A percentile compares a stretch with the other conserved stretches of the same genome.
Evolutionary conservation across 202 grass and related monocot species (phyloP).

Genomic region (Setaria italica): DNA sequence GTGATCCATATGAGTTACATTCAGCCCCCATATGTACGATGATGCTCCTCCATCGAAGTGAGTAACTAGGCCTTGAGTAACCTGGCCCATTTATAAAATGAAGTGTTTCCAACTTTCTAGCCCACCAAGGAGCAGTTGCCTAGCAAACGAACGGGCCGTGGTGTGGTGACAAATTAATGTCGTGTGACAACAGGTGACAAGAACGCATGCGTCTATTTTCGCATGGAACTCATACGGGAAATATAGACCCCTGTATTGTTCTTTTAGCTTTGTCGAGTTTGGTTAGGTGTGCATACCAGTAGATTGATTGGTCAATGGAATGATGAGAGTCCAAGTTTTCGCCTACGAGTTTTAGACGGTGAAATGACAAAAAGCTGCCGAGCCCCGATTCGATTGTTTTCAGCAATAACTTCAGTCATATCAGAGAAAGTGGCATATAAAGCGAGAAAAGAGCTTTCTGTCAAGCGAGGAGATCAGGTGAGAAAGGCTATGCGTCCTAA

Average conservation of each 20-base stretch:
- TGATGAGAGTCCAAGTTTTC: background rate
- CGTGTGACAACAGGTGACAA: background rate
- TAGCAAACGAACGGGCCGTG: background rate
- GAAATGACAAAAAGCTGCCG: background rate
- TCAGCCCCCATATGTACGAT: background rate
- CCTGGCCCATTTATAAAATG: background rate
- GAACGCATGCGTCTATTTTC: too few relatives aligned
- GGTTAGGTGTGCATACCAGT: background rate
- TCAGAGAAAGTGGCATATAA: background rate
- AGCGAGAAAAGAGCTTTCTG: background rate
- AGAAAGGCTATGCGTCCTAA: slow-evolving; percentile 34
- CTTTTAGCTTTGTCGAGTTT: background rate
- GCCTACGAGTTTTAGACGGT: background rate
- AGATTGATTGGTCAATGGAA: background rate
- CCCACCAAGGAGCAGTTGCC: background rate
- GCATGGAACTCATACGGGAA: too few relatives aligned
- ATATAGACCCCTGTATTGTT: background rate
- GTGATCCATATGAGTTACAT: background rate
- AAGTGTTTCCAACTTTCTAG: background rate
- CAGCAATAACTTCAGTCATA: background rate
- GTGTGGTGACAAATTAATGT: background rate
- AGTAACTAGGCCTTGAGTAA: background rate
- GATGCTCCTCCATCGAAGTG: background rate
- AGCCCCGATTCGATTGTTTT: background rate
- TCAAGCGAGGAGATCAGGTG: slow-evolving; percentile 3